Conservation (phyloP, 2,329 filamentous ascomycete genomes). For the Exophiala sideris region DNA sequence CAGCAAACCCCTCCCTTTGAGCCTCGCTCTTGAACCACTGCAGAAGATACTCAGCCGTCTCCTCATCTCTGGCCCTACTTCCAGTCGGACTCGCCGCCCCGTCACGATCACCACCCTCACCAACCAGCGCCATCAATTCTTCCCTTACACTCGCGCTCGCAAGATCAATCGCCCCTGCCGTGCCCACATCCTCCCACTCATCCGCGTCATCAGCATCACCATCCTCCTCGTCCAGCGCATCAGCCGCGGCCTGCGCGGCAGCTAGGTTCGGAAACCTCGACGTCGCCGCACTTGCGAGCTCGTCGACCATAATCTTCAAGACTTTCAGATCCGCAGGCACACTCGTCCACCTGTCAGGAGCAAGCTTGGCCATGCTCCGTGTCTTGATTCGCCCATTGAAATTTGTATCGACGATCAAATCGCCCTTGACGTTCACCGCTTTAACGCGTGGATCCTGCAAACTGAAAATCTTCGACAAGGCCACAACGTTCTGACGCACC, state of each 20-base stretch:
- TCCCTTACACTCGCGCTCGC: constrained; percentile 64
- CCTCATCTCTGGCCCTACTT: constrained; percentile 73
- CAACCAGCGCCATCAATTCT: constrained; percentile 70
- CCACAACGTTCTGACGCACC: constrained; percentile 93
- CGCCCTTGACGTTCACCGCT: constrained; percentile 83
- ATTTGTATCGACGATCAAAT: constrained; percentile 70
- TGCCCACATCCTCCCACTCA: constrained; percentile 84
- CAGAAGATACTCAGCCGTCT: constrained; percentile 79
- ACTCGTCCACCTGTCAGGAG: constrained; percentile 85
- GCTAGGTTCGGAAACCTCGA: constrained; percentile 47
- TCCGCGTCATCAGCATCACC: constrained; percentile 65
- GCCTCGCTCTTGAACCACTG: constrained; percentile 70
- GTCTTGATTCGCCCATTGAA: constrained; percentile 82
- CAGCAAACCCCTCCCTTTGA: constrained; percentile 53
- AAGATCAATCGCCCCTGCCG: constrained; percentile 65
- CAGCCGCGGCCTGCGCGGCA: constrained; percentile 58
- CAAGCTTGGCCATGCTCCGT: constrained; percentile 79
- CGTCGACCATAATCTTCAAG: constrained; percentile 89
- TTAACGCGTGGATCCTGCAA: constrained; percentile 77
- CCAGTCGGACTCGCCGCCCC: constrained; percentile 46
- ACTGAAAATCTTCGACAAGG: constrained; percentile 84
- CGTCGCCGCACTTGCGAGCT: constrained; percentile 78
- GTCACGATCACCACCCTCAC: constrained; percentile 49
- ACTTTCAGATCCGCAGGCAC: constrained; percentile 91
- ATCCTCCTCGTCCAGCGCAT: constrained; percentile 54